Base-by-base conservation (phyloP, 345 rosid species). In the Nephelium lappaceum region DNA sequence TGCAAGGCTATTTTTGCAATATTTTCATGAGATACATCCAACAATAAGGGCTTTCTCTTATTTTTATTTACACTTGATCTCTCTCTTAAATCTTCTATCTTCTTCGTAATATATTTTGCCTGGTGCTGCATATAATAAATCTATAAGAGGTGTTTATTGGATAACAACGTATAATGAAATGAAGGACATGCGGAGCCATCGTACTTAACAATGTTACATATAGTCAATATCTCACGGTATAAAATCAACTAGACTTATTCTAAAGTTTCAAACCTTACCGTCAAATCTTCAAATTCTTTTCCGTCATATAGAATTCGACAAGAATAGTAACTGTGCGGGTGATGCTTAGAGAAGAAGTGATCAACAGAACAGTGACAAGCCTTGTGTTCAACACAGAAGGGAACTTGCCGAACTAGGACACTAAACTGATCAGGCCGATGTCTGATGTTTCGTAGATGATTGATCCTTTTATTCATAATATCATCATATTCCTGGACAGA, bases 341-440 rank as follows among this genome's bases (percentile, higher is more conserved):
- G 83, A 82, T 91, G 87, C 80, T 83, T 92, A 73, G 93, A 89
- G 77, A 95, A 95, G 79, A 95, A 93, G 84, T 93, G 94, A 55
- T 89, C 92, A 80, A 95, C 96, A 63, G 83, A 80, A 81, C 96
- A 95, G 12, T 89, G 87, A 55, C 66, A 79, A 63, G 87, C 79
- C 76, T 84, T 77, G 80, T 92, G 96, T 25, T 87, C 92, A 43
- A 47, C 24, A 55, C 99, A 95, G 5, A 88, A 61, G 3, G 98
- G 98, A 78, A 95, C 85, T 80, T 90, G 91, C 62, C 91, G 86
- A 82, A 91, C 96, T 70, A 93, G 89, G 88, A 90, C 84, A 43
- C 91, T 87, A 77, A 93, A 93, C 27, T 91, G 97, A 72, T 95
- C 92, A 53, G 97, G 92, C 47, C 88, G 92, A 80, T 87, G 85